Base-by-base conservation (phyloP, 1,284 basidiomycete species). In the Pyrrhoderma noxium region DNA sequence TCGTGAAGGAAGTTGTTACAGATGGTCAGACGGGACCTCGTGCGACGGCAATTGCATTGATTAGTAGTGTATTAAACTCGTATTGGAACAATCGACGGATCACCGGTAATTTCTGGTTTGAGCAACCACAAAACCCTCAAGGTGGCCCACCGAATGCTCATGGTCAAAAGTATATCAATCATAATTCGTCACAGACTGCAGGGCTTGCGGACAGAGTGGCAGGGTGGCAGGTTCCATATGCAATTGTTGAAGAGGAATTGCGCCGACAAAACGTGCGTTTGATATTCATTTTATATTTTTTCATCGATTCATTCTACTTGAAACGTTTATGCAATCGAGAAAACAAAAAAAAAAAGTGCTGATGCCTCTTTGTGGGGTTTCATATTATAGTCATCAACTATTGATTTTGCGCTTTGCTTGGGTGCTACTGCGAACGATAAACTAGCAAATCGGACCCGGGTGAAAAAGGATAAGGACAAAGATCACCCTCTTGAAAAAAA, bases 1-100 rank as follows among this genome's bases (percentile, higher is more conserved):
- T 97, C 66, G 82, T 98, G 58, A 94, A 93, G 69, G 93, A 97
- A 66, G 88, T 91, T 42, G 86, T 99, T 51, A 98, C 93, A 0
- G 95, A 99, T 61, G 88, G 82, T 22, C 85, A 81, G 65, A 95
- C 85, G 34, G 89, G 91, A 2, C 96, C 96, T 22, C 80, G 94
- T 41, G 93, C 92, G 56, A 94, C 93, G 3, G 78, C 93, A 16
- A 74, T 97, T 25, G 92, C 90, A 18, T 75, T 97, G 47, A 74
- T 97, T 41, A 86, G 85, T 59, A 84, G 79, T 59, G 85, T 87
- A 8, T 68, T 80, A 23, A 79, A 94, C 66, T 70, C 66, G n/a
- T 86, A 82, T 62, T 97, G 93, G 93, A 71, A 75, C 46, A 82
- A 78, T 62, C 74, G 79, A 60, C 82, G 84, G 55, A 82, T 96